phyloP scores from a whole-genome alignment of 192 early-diverging fungal species.

The Mortierella claussenii region DNA sequence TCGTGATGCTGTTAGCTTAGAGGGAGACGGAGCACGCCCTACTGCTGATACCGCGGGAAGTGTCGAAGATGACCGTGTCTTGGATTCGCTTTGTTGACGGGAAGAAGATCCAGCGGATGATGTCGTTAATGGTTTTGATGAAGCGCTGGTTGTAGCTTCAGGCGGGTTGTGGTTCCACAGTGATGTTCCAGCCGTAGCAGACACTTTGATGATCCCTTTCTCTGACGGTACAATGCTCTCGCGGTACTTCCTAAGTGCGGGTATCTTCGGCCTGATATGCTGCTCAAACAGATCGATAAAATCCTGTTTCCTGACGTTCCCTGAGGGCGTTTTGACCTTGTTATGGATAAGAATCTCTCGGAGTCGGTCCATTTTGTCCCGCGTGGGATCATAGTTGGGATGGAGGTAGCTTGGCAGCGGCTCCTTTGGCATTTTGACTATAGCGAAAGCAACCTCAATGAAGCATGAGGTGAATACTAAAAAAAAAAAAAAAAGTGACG shows the following conservation, averaged over 20 bases:
- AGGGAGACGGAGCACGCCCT: not conserved
- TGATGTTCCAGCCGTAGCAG: not conserved
- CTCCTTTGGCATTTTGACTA: constrained; percentile 6
- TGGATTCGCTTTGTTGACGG: too few species aligned
- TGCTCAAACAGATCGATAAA: constrained; percentile 31
- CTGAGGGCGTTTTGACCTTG: constrained; percentile 28
- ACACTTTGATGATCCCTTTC: constrained; percentile 18
- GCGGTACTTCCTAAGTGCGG: constrained; percentile 9
- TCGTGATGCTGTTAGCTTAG: not conserved
- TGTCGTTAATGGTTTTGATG: not conserved
- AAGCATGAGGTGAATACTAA: too few species aligned
- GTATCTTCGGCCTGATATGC: constrained; percentile 24
- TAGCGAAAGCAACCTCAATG: not conserved
- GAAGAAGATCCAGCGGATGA: too few species aligned
- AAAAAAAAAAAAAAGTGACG: too few species aligned
- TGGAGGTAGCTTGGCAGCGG: constrained; percentile 34
- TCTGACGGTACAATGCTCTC: constrained; percentile 8
- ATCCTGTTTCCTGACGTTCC: constrained; percentile 26
- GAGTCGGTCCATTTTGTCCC: constrained; percentile 29
- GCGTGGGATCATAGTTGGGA: constrained; percentile 27
- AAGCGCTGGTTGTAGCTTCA: not conserved
- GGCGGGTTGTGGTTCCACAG: not conserved
- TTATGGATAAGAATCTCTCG: constrained; percentile 37
- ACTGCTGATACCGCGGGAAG: not conserved
- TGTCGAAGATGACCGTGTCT: constrained; percentile 6